Conservation (phyloP, 2,329 filamentous ascomycete genomes). For the Clonostachys rosea region DNA sequence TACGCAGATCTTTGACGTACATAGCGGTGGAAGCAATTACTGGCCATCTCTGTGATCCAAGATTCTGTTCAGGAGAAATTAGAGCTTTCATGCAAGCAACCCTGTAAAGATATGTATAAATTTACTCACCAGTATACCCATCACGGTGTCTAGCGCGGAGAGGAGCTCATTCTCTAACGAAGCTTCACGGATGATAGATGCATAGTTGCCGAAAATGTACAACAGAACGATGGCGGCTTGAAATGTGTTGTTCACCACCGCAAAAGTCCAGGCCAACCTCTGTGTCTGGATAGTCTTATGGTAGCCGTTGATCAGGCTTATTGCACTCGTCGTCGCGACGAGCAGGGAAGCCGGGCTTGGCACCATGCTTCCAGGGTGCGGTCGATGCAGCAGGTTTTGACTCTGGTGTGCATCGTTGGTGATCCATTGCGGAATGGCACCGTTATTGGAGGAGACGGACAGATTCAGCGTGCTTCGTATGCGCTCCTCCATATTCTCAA, state of each 20-base stretch:
- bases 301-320: constrained; percentile 11
- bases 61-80: background rate
- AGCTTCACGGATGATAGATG: background rate
- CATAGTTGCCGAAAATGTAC: background rate
- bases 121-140: background rate
- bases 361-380: constrained; percentile 6
- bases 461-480: background rate
- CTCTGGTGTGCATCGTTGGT: constrained; percentile 5
- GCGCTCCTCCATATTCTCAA: background rate
- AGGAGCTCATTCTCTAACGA: background rate
- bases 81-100: no score
- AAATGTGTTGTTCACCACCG: background rate
- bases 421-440: background rate
- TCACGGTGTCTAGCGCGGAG: background rate
- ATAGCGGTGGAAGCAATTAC: constrained; percentile 3
- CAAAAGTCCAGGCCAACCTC: background rate
- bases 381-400: constrained; percentile 5
- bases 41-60: constrained; percentile 2
- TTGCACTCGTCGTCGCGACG: constrained; percentile 1
- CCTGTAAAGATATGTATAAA: no score
- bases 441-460: background rate
- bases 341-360: constrained; percentile 3
- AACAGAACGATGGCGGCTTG: constrained; percentile 1
- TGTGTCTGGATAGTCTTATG: background rate
- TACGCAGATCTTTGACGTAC: constrained; percentile 8